A percentile compares a stretch with the other conserved stretches of the same genome.
These are phyloP conservation scores for Brasenia schreberi DNA, from an alignment of 164 flowering plant genomes.

Conservation along the genomic window DNA sequence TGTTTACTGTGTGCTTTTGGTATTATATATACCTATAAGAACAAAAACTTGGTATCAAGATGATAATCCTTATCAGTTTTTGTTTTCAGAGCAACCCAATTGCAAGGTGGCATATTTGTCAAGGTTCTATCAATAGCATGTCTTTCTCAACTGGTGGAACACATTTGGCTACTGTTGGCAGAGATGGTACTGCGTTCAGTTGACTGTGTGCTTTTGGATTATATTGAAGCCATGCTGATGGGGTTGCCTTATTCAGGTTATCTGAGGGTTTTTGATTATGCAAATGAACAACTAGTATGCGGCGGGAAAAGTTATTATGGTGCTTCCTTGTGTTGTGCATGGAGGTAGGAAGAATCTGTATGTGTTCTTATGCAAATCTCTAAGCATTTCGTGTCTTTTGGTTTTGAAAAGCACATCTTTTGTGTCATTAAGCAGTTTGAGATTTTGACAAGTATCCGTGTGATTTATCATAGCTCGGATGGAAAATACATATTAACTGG, in stretches of 20 bases:
- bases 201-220: no score
- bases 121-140: conserved; percentile 75
- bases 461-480: conserved; percentile 38
- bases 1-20: no score
- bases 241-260: conserved; percentile 43
- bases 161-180: conserved; percentile 83
- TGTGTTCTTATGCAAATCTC: no score
- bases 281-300: conserved; percentile 73
- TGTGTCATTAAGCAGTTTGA: no score
- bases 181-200: conserved; percentile 55
- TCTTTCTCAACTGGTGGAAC: conserved; percentile 80
- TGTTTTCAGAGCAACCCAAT: conserved; percentile 75
- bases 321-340: conserved; percentile 88
- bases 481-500: conserved; percentile 91
- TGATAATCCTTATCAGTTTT: no score
- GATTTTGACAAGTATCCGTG: no score
- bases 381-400: no score
- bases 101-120: conserved; percentile 97
- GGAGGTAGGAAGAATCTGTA: conserved; percentile 48
- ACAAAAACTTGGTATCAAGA: no score
- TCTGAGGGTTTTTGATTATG: conserved; percentile 82
- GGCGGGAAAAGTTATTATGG: conserved; percentile 98
- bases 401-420: no score
- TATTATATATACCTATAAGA: no score
- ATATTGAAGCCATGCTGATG: no score